Base-by-base conservation (phyloP, 2,329 filamentous ascomycete genomes). In the Fusarium sp. region DNA sequence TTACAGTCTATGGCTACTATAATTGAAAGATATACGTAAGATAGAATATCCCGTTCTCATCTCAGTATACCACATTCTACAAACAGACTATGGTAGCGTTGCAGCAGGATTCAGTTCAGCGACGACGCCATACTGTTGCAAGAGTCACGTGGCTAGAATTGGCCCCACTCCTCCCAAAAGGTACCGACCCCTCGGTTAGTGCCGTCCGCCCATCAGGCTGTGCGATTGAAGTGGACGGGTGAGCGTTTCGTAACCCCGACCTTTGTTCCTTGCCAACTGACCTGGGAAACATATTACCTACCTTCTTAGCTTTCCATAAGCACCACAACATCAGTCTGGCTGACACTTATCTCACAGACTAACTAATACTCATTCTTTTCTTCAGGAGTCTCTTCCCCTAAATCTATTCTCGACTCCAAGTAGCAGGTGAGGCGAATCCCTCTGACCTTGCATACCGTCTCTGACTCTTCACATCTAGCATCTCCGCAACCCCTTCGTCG, bases 151-250 rank as follows among this genome's bases (percentile, higher is more conserved):
- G 72, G 61, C 13, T 15, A 2, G 2, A 27, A 6, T 48, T 46
- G 39, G 48, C 55, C 58, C 71, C 69, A 71, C 68, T 32, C 60
- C 70, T 71, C 64, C 69, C 27, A 30, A 30, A 30, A 30, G 10
- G 27, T 71, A 67, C 71, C 58, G 72, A 71, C 73, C 73, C 73
- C 72, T 75, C 73, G 67, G 71, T 68, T 75, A 75, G 73, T 70
- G 70, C 61, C 67, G 61, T 61, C 55, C 67, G 61, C 59, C 55
- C 68, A 70, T 63, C 64, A 67, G 62, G 71, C 65, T 71, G 58
- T 67, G 65, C 57, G 58, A 65, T 52, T 62, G 41, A 45, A 57
- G 65, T 69, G 62, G 62, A 69, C 69, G 61, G 51, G 62, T 48
- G 49, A 66, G 69, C 23, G 25, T 62, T 62, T 67, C 65, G 52